These are phyloP conservation scores for Mortierella antarctica DNA, from an alignment of 192 early-diverging fungal species.

Conservation along the genomic window DNA sequence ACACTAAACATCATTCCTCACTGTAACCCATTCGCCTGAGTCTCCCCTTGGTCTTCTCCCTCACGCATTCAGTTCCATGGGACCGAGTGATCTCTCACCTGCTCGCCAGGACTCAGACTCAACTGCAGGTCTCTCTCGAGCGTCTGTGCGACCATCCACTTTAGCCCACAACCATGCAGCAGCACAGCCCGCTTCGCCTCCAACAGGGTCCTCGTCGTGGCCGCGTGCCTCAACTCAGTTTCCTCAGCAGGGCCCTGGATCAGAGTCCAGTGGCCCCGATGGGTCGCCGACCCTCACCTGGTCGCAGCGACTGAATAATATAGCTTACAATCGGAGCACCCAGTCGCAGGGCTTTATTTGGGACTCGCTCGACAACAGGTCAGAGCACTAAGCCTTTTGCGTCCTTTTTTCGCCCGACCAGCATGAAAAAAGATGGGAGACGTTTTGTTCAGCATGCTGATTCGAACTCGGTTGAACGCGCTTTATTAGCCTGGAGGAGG, in stretches of 20 bases:
- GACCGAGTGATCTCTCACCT: too few relatives aligned
- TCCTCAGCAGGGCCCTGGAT: neutral
- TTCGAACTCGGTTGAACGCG: neutral
- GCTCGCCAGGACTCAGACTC: too few relatives aligned
- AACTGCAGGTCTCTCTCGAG: too few relatives aligned
- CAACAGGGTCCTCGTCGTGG: neutral
- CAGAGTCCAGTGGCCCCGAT: neutral
- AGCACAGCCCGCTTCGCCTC: neutral
- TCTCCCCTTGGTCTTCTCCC: too few relatives aligned
- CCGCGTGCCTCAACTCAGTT: neutral
- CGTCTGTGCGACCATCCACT: too few relatives aligned
- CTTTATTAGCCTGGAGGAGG: slow-evolving; percentile 34
- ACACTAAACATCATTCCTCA: too few relatives aligned
- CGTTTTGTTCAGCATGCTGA: neutral
- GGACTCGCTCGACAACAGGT: slow-evolving; percentile 45
- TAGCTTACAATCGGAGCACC: neutral
- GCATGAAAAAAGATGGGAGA: neutral
- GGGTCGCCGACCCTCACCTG: slow-evolving; percentile 8
- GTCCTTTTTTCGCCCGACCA: too few relatives aligned
- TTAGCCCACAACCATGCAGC: neutral
- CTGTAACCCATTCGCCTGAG: too few relatives aligned
- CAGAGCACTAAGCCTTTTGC: neutral
- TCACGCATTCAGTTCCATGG: too few relatives aligned
- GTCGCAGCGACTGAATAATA: slow-evolving; percentile 30
- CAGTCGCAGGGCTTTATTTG: slow-evolving; percentile 45